A percentile compares a stretch with the other conserved stretches of the same genome.
phyloP scores from a whole-genome alignment of 345 rosid genomes.

The Draba incana region DNA sequence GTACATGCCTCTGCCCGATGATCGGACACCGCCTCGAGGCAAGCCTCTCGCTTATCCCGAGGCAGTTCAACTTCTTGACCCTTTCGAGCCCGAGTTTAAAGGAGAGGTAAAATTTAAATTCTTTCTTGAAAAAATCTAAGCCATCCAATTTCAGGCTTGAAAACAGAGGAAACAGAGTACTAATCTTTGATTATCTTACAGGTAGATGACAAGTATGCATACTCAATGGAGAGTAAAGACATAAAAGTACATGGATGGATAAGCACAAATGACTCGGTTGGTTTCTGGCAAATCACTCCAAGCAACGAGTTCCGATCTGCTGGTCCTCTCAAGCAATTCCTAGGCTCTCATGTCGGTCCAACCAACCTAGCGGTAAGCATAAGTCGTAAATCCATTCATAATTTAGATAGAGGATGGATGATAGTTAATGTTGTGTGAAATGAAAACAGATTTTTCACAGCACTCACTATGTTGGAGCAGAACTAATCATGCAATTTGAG shows the following conservation, averaged over 20 bases:
- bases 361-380: constrained; percentile 70
- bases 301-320: constrained; percentile 88
- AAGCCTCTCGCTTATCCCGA: constrained; percentile 73
- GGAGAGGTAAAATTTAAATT: constrained; percentile 64
- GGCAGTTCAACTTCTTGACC: constrained; percentile 77
- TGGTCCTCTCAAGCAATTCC: constrained; percentile 84
- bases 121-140: neutral
- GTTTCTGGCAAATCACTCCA: constrained; percentile 97
- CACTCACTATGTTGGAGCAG: constrained; percentile 87
- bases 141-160: neutral
- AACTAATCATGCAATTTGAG: constrained; percentile 55
- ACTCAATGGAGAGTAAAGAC: constrained; percentile 69
- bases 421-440: neutral
- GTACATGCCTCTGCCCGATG: constrained; percentile 87
- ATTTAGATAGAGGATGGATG: neutral
- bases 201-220: constrained; percentile 96
- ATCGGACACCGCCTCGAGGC: constrained; percentile 66
- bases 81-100: constrained; percentile 65
- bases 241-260: constrained; percentile 89
- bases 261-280: constrained; percentile 62
- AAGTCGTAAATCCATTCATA: neutral
- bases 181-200: constrained; percentile 19
- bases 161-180: constrained; percentile 6
- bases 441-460: constrained; percentile 73
- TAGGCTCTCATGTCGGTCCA: constrained; percentile 91